These are phyloP conservation scores for Elaeis oleifera DNA, from an alignment of 202 grass and related monocot species.

Conservation along the genomic window DNA sequence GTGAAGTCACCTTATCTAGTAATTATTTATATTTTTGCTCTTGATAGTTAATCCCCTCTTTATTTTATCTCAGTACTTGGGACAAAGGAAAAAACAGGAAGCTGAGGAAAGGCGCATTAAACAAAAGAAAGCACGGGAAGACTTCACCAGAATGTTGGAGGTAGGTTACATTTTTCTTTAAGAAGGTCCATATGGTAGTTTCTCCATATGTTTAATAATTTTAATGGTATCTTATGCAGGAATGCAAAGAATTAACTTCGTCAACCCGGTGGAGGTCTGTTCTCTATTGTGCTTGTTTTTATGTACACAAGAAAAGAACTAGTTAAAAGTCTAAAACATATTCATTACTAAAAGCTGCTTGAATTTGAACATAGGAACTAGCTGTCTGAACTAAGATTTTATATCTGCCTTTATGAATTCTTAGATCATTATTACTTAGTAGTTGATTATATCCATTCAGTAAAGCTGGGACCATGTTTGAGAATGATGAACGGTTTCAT, in stretches of 20 bases:
- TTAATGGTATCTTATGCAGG: conserved; percentile 40
- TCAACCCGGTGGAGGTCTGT: conserved; percentile 76
- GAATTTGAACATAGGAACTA: no score
- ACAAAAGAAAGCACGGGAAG: conserved; percentile 89
- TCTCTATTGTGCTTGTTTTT: conserved; percentile 20
- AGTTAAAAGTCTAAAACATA: neutral
- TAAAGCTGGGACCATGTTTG: conserved; percentile 91
- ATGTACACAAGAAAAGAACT: conserved; percentile 3
- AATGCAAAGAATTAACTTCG: conserved; percentile 77
- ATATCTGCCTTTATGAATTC: no score
- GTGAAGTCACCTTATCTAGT: neutral
- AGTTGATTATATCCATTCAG: conserved; percentile 40
- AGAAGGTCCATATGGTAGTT: neutral
- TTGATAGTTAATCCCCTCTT: conserved; percentile 4
- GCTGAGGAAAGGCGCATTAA: conserved; percentile 71
- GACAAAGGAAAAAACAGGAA: conserved; percentile 85
- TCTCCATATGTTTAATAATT: conserved; percentile 22
- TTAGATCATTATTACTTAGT: conserved; percentile 1
- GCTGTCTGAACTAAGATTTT: no score
- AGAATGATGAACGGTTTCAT: conserved; percentile 76
- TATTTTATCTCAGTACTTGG: conserved; percentile 50
- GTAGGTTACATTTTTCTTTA: conserved; percentile 17
- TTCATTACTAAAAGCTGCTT: no score
- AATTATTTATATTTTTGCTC: conserved; percentile 9
- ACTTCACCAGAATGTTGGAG: conserved; percentile 82